These are phyloP conservation scores for Dendrocalamus latiflorus DNA, from an alignment of 202 grass and related monocot genomes.

Conservation along the genomic window DNA sequence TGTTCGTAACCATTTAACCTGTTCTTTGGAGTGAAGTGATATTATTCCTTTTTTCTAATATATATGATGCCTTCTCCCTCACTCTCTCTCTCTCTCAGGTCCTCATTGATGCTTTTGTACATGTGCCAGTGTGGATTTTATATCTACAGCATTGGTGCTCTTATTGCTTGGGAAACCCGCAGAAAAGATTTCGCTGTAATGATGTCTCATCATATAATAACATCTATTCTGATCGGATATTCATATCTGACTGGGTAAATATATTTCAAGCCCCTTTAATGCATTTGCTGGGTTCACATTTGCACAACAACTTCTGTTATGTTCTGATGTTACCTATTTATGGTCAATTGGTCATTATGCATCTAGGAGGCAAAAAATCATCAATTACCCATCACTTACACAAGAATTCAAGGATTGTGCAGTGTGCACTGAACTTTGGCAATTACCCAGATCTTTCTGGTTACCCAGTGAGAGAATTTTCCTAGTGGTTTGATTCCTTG, in stretches of 20 bases:
- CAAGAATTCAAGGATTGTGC: background rate
- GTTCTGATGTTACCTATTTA: too few species aligned
- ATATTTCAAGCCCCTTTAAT: background rate
- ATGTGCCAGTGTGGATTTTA: conserved; percentile 99
- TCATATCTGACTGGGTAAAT: conserved; percentile 80
- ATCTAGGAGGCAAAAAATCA: too few species aligned
- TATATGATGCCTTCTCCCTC: background rate
- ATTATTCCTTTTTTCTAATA: conserved; percentile 4
- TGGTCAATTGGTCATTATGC: too few species aligned
- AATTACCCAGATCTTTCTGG: conserved; percentile 8
- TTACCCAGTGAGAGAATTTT: background rate
- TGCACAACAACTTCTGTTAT: too few species aligned
- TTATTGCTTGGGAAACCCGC: conserved; percentile 97
- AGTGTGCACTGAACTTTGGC: background rate
- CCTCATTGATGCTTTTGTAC: conserved; percentile 82
- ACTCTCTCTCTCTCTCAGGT: conserved; percentile 44
- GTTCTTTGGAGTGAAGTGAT: conserved; percentile 16
- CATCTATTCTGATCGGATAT: conserved; percentile 79
- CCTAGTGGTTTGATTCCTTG: conserved; percentile 17
- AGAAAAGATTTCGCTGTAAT: conserved; percentile 98
- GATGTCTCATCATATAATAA: conserved; percentile 99
- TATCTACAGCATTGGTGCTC: conserved; percentile 87
- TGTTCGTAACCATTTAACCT: background rate
- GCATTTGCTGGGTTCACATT: too few species aligned
- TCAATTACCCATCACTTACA: conserved; percentile 17